phyloP scores from a whole-genome alignment of 225 moss, liverwort and hornwort species.

The Polytrichum formosum region DNA sequence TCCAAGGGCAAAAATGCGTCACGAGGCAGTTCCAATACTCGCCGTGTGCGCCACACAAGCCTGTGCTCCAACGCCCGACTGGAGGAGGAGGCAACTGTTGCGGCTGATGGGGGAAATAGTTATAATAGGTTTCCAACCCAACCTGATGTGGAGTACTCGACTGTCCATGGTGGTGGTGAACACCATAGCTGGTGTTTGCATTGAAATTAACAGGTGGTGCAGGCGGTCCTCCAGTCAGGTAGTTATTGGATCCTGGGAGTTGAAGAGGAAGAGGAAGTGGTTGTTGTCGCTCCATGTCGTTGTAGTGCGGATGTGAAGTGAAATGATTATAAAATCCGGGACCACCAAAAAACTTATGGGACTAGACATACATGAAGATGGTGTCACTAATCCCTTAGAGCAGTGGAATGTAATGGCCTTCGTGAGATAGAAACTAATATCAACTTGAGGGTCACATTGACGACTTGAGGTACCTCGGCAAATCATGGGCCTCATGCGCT shows the following conservation, averaged over 20 bases:
- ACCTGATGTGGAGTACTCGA: not conserved
- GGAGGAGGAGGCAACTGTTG: not conserved
- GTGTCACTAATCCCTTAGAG: too few relatives aligned
- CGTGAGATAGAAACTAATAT: too few relatives aligned
- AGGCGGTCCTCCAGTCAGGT: not conserved
- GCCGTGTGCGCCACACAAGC: slow-evolving; percentile 1
- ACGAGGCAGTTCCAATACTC: not conserved
- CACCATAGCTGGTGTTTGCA: not conserved
- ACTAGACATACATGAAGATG: too few relatives aligned
- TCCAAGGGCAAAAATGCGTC: not conserved
- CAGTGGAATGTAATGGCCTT: too few relatives aligned
- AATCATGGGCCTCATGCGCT: too few relatives aligned
- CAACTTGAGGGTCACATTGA: too few relatives aligned
- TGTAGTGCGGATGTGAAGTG: too few relatives aligned
- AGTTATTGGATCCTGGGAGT: not conserved
- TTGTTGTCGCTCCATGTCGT: too few relatives aligned
- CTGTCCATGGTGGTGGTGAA: not conserved
- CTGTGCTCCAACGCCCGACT: not conserved
- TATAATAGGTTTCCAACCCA: not conserved
- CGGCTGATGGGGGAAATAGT: not conserved
- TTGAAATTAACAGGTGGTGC: not conserved
- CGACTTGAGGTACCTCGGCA: too few relatives aligned
- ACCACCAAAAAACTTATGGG: too few relatives aligned
- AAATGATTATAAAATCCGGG: too few relatives aligned
- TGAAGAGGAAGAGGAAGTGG: too few relatives aligned